Conservation (phyloP, 805 yeast genomes). For the Candida odintsovae region DNA sequence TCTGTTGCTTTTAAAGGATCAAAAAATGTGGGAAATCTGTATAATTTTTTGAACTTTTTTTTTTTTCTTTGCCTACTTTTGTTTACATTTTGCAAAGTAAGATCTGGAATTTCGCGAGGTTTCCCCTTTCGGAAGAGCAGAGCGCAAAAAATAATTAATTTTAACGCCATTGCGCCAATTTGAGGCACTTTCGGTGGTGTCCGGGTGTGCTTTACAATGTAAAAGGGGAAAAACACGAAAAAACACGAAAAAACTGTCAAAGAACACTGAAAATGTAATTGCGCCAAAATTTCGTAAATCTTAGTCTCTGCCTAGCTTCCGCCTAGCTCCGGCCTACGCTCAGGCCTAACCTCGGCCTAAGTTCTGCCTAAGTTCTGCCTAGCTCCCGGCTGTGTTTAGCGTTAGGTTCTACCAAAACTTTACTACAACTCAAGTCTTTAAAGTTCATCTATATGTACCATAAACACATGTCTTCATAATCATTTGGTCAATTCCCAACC, state of each 20-base stretch:
- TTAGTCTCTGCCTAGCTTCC: too few relatives aligned
- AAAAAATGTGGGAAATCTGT: neutral
- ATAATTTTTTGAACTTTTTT: neutral
- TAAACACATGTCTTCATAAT: neutral
- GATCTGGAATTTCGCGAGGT: neutral
- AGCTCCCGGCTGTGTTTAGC: too few relatives aligned
- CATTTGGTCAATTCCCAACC: slow-evolving; percentile 34
- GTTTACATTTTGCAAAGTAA: neutral
- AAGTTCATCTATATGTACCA: neutral
- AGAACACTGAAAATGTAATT: too few relatives aligned
- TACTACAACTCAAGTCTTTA: neutral
- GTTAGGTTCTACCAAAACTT: too few relatives aligned
- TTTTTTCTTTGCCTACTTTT: too few relatives aligned
- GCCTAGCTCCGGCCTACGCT: too few relatives aligned
- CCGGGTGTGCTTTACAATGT: too few relatives aligned
- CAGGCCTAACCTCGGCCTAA: too few relatives aligned
- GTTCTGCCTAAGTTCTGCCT: too few relatives aligned
- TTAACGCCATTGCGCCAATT: neutral
- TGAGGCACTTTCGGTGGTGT: neutral
- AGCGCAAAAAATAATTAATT: neutral
- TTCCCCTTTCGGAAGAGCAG: neutral
- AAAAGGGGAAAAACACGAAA: too few relatives aligned
- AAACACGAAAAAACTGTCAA: too few relatives aligned
- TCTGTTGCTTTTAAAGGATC: neutral
- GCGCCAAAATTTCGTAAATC: too few relatives aligned